Conservation (phyloP, 495 filamentous ascomycete genomes). For the Staphylotrichum longicolle region DNA sequence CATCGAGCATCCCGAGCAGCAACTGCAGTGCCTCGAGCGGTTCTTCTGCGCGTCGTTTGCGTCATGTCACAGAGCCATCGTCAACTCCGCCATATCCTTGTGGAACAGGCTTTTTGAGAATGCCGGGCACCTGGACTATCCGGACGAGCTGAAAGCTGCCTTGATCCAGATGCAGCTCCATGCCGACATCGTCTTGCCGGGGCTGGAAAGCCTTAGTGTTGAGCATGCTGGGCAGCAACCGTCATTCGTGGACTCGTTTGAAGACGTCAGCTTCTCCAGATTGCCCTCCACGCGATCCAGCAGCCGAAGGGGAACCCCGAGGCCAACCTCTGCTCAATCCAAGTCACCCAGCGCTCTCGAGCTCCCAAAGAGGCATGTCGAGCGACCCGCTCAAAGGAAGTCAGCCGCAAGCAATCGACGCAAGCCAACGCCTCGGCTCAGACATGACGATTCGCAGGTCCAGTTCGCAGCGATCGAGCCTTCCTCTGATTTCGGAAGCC, state of each 20-base stretch:
- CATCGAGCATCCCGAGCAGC: constrained; percentile 33
- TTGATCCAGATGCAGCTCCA: constrained; percentile 40
- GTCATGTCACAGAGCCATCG: constrained; percentile 45
- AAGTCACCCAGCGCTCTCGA: constrained; percentile 32
- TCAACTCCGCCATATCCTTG: constrained; percentile 38
- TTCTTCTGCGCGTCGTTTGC: constrained; percentile 50
- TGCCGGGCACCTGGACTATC: constrained; percentile 39
- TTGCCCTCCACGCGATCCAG: constrained; percentile 24
- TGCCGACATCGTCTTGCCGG: constrained; percentile 43
- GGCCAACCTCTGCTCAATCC: constrained; percentile 27
- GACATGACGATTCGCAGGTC: constrained; percentile 77
- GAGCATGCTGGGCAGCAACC: constrained; percentile 32
- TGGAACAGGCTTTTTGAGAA: constrained; percentile 48
- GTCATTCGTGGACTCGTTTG: constrained; percentile 54
- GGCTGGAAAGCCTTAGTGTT: constrained; percentile 35
- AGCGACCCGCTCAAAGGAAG: constrained; percentile 32
- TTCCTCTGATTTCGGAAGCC: constrained; percentile 44
- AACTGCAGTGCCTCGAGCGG: constrained; percentile 40
- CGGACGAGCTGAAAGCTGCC: constrained; percentile 42
- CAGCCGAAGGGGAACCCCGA: constrained; percentile 26
- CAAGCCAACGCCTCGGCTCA: constrained; percentile 42
- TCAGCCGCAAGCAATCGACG: constrained; percentile 20
- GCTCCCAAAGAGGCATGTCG: constrained; percentile 31
- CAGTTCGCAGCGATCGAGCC: constrained; percentile 67
- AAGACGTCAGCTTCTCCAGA: constrained; percentile 35